Evolutionary conservation across 768 basidiomycete genomes (phyloP).

Genomic region (Hypholoma fasciculare): DNA sequence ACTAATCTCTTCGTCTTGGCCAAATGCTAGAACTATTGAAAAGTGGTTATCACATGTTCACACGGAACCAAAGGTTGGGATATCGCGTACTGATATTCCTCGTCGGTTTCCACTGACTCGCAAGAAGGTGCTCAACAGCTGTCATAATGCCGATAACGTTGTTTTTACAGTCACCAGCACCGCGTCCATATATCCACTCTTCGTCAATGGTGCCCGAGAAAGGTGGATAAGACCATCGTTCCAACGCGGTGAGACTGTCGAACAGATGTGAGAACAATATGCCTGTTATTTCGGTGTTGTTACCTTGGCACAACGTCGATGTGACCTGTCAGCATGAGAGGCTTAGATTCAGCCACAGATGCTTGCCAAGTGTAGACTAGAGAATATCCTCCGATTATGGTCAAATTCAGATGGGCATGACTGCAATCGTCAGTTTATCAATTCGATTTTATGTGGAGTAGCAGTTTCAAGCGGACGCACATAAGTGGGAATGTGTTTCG

Average conservation of each 20-base stretch:
- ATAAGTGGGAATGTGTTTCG: slow-evolving; percentile 25
- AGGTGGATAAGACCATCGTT: slow-evolving; percentile 29
- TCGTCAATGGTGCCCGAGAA: slow-evolving; percentile 26
- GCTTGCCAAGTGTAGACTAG: slow-evolving; percentile 25
- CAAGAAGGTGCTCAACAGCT: slow-evolving; percentile 27
- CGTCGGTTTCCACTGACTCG: slow-evolving; percentile 22
- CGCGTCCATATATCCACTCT: slow-evolving; percentile 31
- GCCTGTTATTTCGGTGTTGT: not conserved
- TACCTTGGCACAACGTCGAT: slow-evolving; percentile 29
- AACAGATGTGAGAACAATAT: not conserved
- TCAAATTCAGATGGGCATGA: slow-evolving; percentile 18
- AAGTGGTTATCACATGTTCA: too few relatives aligned
- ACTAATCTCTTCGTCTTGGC: slow-evolving; percentile 34
- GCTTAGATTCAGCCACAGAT: slow-evolving; percentile 17
- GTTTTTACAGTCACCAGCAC: slow-evolving; percentile 30
- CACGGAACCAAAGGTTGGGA: not conserved
- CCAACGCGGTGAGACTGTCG: slow-evolving; percentile 24
- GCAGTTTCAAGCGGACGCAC: slow-evolving; percentile 14
- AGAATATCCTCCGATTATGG: slow-evolving; percentile 24
- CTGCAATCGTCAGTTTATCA: slow-evolving; percentile 7
- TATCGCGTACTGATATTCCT: slow-evolving; percentile 22
- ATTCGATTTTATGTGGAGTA: not conserved
- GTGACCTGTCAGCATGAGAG: slow-evolving; percentile 30
- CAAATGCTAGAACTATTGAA: slow-evolving; percentile 27
- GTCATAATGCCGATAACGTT: slow-evolving; percentile 31